phyloP scores from a whole-genome alignment of 176 grass and related monocot species.

The Calamus simplicifolius region DNA sequence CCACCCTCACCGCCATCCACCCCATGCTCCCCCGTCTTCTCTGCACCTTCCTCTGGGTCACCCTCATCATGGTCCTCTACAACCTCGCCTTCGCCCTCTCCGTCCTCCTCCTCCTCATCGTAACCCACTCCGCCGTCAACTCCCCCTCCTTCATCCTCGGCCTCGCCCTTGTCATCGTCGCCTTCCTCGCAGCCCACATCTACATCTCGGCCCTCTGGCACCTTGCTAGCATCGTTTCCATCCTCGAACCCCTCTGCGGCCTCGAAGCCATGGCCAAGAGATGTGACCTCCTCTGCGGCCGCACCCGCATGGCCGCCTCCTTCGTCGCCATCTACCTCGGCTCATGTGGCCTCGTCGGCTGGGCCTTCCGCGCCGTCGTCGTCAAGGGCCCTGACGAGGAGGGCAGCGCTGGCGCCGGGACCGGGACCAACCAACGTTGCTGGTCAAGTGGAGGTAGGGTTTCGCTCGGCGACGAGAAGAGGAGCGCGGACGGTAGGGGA shows the following conservation, averaged over 20 bases:
- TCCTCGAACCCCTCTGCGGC: constrained; percentile 82
- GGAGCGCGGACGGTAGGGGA: too few species aligned
- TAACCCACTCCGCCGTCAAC: constrained; percentile 13
- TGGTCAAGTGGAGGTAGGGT: too few species aligned
- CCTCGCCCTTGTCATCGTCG: constrained; percentile 19
- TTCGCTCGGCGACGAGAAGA: too few species aligned
- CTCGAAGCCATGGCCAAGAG: constrained; percentile 88
- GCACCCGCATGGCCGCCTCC: constrained; percentile 34
- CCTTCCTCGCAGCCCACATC: constrained; percentile 76
- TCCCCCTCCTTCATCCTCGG: constrained; percentile 28
- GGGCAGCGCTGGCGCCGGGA: constrained; percentile 55
- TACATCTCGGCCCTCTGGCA: constrained; percentile 96
- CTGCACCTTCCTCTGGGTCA: constrained; percentile 80
- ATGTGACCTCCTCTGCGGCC: constrained; percentile 54
- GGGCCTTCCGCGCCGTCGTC: constrained; percentile 65
- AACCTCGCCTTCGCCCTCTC: constrained; percentile 45
- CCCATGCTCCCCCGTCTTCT: constrained; percentile 71
- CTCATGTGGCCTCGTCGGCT: constrained; percentile 42
- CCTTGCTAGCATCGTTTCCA: constrained; percentile 87
- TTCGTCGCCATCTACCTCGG: constrained; percentile 68
- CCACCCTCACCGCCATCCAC: constrained; percentile 54
- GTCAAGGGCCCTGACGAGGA: constrained; percentile 63
- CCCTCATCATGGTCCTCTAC: constrained; percentile 71
- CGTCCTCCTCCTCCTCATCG: constrained; percentile 37
- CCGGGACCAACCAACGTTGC: constrained; percentile 19